A percentile compares a stretch with the other conserved stretches of the same genome.
Conservation (phyloP, 176 grass and related monocot genomes). For the Elaeis guineensis region DNA sequence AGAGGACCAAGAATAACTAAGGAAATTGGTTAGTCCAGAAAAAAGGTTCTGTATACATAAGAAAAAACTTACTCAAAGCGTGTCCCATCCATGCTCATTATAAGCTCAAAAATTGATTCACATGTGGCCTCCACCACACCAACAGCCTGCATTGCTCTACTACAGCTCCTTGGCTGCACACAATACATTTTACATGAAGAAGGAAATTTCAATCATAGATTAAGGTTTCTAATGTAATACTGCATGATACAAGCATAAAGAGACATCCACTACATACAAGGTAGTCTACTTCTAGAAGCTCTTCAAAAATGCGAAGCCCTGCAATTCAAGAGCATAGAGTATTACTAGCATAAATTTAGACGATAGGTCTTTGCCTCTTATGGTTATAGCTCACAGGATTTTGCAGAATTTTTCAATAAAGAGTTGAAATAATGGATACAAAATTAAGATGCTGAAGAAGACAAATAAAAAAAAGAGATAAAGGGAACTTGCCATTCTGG, state of each 20-base stretch:
- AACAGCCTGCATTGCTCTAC: constrained; percentile 97
- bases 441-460: too few relatives aligned
- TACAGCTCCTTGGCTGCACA: constrained; percentile 78
- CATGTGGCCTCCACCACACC: constrained; percentile 87
- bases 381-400: too few relatives aligned
- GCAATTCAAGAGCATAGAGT: constrained; percentile 9
- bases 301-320: constrained; percentile 97
- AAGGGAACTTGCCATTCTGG: constrained; percentile 68
- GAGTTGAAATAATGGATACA: too few relatives aligned
- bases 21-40: neutral
- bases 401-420: too few relatives aligned
- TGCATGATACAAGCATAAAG: neutral
- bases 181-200: too few relatives aligned
- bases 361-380: too few relatives aligned
- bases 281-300: constrained; percentile 91
- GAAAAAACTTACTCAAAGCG: constrained; percentile 76
- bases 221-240: too few relatives aligned
- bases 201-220: too few relatives aligned
- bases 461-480: too few relatives aligned
- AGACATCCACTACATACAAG: constrained; percentile 73
- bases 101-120: constrained; percentile 92
- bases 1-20: neutral
- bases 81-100: constrained; percentile 92
- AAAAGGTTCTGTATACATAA: neutral
- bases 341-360: neutral